These are phyloP conservation scores for Komagataea norvegica DNA, from an alignment of 1,139 yeast species.

Conservation along the genomic window DNA sequence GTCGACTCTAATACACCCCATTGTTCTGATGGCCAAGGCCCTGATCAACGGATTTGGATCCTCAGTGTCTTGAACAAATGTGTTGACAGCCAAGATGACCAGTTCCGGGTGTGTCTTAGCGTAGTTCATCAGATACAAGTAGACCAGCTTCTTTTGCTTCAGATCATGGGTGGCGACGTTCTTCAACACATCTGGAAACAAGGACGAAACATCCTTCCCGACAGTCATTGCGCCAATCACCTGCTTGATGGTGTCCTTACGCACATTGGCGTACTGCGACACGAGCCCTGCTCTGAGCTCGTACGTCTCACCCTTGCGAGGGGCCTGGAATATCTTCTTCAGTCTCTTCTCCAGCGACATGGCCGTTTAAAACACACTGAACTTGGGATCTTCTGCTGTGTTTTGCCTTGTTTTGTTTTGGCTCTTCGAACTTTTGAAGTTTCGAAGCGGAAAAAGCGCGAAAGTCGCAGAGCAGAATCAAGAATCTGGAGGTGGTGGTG, in stretches of 20 bases:
- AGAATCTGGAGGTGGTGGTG: too few species aligned
- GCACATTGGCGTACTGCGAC: constrained; percentile 88
- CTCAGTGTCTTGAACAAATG: constrained; percentile 93
- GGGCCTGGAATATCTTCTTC: constrained; percentile 52
- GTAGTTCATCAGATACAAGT: constrained; percentile 91
- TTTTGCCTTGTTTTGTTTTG: background rate
- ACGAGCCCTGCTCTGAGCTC: constrained; percentile 89
- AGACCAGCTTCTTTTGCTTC: constrained; percentile 94
- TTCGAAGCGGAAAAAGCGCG: too few species aligned
- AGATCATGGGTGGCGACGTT: constrained; percentile 96
- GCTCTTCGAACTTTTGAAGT: too few species aligned
- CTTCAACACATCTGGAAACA: constrained; percentile 94
- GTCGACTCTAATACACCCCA: constrained; percentile 97
- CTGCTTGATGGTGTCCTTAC: constrained; percentile 94
- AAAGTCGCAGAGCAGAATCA: too few species aligned
- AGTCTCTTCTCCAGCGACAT: constrained; percentile 46
- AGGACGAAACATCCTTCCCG: constrained; percentile 94
- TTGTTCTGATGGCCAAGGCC: constrained; percentile 94
- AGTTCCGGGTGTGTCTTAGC: constrained; percentile 96
- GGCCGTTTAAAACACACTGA: background rate
- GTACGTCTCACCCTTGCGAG: constrained; percentile 75
- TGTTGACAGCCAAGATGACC: constrained; percentile 92
- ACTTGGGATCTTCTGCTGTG: background rate
- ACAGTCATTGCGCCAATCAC: constrained; percentile 98
- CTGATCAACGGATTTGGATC: constrained; percentile 96